Base-by-base conservation (phyloP, 2,329 filamentous ascomycete genomes). In the Trichoderma gracile region DNA sequence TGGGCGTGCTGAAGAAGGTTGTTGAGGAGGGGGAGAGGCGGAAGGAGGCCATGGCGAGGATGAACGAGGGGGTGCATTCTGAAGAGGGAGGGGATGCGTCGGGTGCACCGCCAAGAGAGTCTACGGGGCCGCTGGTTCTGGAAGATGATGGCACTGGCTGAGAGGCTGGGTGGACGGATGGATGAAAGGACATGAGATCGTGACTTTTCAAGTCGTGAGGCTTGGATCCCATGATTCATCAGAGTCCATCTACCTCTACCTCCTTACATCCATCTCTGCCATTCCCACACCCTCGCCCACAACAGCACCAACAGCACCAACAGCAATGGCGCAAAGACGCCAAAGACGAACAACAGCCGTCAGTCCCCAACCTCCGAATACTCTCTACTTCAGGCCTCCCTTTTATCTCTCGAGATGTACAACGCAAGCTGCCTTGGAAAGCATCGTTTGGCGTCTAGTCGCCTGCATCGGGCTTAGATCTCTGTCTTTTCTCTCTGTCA, bases 1-100 rank as follows among this genome's bases (percentile, higher is more conserved):
- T 89, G 84, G 75, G 66, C 3, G 76, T 85, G 21, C 70, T 89
- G 67, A 80, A 79, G 58, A 82, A 77, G 69, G 81, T 87, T 3
- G 80, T 86, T 9, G 79, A 79, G n/a, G 80, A 82, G n/a, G 78
- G 79, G 3, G 79, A 82, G 64, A 79, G 78, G 56, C 78, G 80
- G 59, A 75, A 77, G 60, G 72, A 73, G 61, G 74, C 54, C 5
- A 14, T 61, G 33, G 30, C 53, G 9, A 46, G 43, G 43, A 55
- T 42, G 61, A 42, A 25, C 17, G 58, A 50, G 52, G 59, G 62
- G 40, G 54, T 54, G 42, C 57, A 62, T 59, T 65, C 56, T n/a
- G 56, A 45, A 15, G 27, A 27, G 15, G 56, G 27, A 8, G 53
- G 21, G 0, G 57, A 21, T 21, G 49, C 21, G 4, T 30, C n/a